Percentiles rank a stretch among this genome's conserved stretches.
phyloP scores from a whole-genome alignment of 148 eudicot species.

The Polygonum aviculare region DNA sequence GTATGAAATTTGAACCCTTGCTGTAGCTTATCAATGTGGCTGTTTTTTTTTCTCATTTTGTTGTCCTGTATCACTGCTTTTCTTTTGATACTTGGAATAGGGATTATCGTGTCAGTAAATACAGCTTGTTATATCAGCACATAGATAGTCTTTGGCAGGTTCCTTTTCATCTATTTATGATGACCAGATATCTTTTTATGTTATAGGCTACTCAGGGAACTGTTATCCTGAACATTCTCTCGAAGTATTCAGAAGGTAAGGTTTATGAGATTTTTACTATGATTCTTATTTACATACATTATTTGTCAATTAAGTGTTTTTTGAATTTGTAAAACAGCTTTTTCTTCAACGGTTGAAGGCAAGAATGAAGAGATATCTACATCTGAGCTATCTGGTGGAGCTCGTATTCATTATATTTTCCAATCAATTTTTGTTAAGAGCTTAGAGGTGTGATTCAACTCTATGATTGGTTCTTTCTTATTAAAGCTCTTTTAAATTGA shows the following conservation, averaged over 20 bases:
- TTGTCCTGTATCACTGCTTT: neutral
- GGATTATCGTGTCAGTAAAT: neutral
- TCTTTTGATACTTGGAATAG: neutral
- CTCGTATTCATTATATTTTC: conserved; percentile 88
- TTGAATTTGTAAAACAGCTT: conserved; percentile 49
- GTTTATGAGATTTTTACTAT: neutral
- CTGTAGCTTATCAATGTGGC: neutral
- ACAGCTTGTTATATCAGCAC: neutral
- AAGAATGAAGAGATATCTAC: conserved; percentile 96
- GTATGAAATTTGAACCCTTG: neutral
- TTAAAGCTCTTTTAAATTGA: neutral
- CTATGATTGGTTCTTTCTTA: neutral
- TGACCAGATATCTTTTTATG: neutral
- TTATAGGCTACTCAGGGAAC: conserved; percentile 79
- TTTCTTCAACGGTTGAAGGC: conserved; percentile 89
- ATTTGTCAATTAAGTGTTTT: neutral
- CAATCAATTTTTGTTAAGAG: conserved; percentile 87
- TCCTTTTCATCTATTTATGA: neutral
- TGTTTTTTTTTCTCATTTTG: neutral
- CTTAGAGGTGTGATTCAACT: conserved; percentile 59
- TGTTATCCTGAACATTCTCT: conserved; percentile 77
- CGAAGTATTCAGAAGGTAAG: conserved; percentile 86
- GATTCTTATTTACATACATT: neutral
- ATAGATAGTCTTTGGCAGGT: neutral
- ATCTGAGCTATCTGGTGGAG: conserved; percentile 93